Percentiles rank a stretch among this genome's conserved stretches.
These are phyloP conservation scores for Backusella morwellensis DNA, from an alignment of 192 early-diverging fungal species.

Conservation along the genomic window DNA sequence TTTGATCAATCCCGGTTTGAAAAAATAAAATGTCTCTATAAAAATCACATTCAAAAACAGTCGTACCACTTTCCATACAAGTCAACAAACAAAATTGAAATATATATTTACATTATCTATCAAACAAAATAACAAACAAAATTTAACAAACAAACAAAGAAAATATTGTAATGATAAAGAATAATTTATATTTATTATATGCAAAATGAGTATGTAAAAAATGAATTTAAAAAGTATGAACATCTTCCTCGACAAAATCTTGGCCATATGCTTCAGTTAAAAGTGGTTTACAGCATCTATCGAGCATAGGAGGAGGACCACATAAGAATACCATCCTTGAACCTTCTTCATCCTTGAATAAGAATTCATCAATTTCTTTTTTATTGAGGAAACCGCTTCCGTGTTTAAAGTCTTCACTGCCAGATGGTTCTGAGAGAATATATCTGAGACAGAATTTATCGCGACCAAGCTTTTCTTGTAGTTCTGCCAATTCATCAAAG, in stretches of 20 bases:
- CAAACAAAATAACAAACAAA: background rate
- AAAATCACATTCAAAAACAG: background rate
- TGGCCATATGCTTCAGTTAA: conserved; percentile 18
- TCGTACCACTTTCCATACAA: background rate
- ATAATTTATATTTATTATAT: background rate
- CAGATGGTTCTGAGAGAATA: background rate
- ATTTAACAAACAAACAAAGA: background rate
- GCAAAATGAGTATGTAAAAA: background rate
- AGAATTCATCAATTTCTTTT: background rate
- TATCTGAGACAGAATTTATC: conserved; percentile 59
- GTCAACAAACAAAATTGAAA: background rate
- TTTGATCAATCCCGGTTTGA: background rate
- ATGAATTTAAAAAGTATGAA: background rate
- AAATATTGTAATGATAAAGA: background rate
- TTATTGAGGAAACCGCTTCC: background rate
- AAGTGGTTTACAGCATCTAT: conserved; percentile 36
- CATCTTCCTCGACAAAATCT: background rate
- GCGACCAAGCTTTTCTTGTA: conserved; percentile 53
- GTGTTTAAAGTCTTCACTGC: background rate
- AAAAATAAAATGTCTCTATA: background rate
- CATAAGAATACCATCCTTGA: conserved; percentile 37
- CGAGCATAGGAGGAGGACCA: conserved; percentile 42
- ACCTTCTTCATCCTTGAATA: conserved; percentile 39
- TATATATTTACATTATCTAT: background rate
- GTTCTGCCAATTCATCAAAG: conserved; percentile 60